phyloP scores from a whole-genome alignment of 2,329 filamentous ascomycete species.

The Monosporascus sp. region DNA sequence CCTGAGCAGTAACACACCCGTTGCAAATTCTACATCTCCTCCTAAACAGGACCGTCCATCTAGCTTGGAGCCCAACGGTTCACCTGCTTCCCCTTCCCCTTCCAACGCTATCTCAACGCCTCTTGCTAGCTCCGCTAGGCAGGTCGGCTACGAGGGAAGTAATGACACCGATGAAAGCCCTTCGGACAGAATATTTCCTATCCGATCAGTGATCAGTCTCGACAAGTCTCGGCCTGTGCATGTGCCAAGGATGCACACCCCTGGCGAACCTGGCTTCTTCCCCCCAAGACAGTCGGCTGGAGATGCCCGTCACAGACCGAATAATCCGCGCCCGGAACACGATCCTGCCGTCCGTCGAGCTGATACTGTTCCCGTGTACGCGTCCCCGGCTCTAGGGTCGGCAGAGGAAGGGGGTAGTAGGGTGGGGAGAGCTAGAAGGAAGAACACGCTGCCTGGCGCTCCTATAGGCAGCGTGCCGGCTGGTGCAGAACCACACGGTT shows the following conservation, averaged over 20 bases:
- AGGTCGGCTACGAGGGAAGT: slow-evolving; percentile 26
- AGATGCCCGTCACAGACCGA: slow-evolving; percentile 28
- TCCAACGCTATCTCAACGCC: slow-evolving; percentile 32
- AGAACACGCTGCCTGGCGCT: slow-evolving; percentile 9
- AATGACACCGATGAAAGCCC: slow-evolving; percentile 27
- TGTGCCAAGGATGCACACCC: slow-evolving; percentile 25
- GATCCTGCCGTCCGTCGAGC: slow-evolving; percentile 13
- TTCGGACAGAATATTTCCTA: slow-evolving; percentile 68
- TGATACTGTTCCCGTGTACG: slow-evolving; percentile 9
- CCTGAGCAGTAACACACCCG: neutral
- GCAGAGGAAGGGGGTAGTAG: slow-evolving; percentile 6
- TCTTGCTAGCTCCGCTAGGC: slow-evolving; percentile 37
- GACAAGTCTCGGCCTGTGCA: slow-evolving; percentile 41
- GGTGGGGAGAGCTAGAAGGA: slow-evolving; percentile 4
- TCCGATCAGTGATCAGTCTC: slow-evolving; percentile 71
- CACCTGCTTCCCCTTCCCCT: slow-evolving; percentile 1
- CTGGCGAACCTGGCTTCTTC: slow-evolving; percentile 34
- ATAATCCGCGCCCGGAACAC: slow-evolving; percentile 24
- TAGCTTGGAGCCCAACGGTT: neutral
- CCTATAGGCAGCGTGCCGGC: slow-evolving; percentile 8
- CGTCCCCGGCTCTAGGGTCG: slow-evolving; percentile 6
- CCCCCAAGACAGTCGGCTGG: slow-evolving; percentile 21
- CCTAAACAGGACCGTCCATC: slow-evolving; percentile 2
- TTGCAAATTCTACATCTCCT: neutral
- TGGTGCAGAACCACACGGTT: slow-evolving; percentile 2